Percentiles rank a stretch among this genome's conserved stretches.
phyloP scores from a whole-genome alignment of 495 filamentous ascomycete species.

The Tuber microsphaerosporum region DNA sequence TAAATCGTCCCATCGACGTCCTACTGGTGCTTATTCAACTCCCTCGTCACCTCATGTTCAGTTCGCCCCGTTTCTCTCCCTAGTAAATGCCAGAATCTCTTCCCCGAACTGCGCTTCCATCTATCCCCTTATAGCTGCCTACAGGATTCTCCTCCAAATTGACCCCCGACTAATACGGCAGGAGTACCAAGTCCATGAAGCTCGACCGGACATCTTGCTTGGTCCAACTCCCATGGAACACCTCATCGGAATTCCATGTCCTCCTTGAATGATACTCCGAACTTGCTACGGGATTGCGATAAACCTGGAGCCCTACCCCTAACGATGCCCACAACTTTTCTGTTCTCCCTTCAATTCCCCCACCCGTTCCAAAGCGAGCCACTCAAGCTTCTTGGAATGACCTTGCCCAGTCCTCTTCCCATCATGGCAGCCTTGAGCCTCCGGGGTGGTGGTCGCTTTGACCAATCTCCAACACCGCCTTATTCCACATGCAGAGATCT shows the following conservation, averaged over 20 bases:
- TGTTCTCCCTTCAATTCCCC: slow-evolving; percentile 28
- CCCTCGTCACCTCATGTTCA: slow-evolving; percentile 51
- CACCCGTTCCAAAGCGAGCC: slow-evolving; percentile 12
- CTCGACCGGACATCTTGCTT: slow-evolving; percentile 14
- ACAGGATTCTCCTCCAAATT: not conserved
- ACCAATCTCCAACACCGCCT: slow-evolving; percentile 20
- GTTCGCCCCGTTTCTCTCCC: slow-evolving; percentile 28
- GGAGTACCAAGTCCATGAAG: not conserved
- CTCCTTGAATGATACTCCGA: slow-evolving; percentile 26
- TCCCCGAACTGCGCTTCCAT: slow-evolving; percentile 41
- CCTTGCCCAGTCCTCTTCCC: slow-evolving; percentile 12
- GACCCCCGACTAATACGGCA: slow-evolving; percentile 37
- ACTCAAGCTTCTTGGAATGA: slow-evolving; percentile 22
- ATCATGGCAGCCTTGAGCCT: not conserved
- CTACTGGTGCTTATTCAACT: slow-evolving; percentile 48
- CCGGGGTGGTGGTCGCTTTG: slow-evolving; percentile 21
- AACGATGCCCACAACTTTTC: slow-evolving; percentile 38
- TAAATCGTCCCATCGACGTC: slow-evolving; percentile 41
- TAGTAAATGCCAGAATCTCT: slow-evolving; percentile 51
- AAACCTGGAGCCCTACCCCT: slow-evolving; percentile 21
- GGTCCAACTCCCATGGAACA: slow-evolving; percentile 26
- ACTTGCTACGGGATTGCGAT: slow-evolving; percentile 34
- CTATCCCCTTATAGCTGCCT: slow-evolving; percentile 36
- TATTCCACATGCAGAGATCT: slow-evolving; percentile 24
- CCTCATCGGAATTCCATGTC: slow-evolving; percentile 22